Percentiles rank a stretch among this genome's conserved stretches.
phyloP scores from a whole-genome alignment of 2,329 filamentous ascomycete genomes.

The Pestalotiopsis sp. region DNA sequence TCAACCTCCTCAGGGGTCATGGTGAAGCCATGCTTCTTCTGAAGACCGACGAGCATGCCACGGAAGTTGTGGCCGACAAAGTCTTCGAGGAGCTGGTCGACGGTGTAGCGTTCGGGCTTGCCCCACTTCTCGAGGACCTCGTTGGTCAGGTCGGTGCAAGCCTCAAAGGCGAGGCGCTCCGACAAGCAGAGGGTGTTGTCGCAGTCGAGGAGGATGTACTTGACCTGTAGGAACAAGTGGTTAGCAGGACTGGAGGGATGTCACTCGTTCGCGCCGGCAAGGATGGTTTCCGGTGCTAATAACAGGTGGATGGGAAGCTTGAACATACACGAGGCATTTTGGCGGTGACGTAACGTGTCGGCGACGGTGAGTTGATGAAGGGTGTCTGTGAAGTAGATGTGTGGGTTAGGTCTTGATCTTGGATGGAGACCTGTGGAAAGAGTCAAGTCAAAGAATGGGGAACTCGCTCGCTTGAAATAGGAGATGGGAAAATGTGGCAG shows the following conservation, averaged over 20 bases:
- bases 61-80: slow-evolving; percentile 82
- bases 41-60: slow-evolving; percentile 71
- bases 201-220: slow-evolving; percentile 62
- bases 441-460: background rate
- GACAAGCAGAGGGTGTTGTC: slow-evolving; percentile 80
- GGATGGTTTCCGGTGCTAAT: background rate
- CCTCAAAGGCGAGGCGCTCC: slow-evolving; percentile 75
- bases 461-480: background rate
- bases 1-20: slow-evolving; percentile 65
- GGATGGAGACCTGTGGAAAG: background rate
- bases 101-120: slow-evolving; percentile 66
- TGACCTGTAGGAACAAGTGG: slow-evolving; percentile 46
- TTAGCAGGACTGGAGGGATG: background rate
- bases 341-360: slow-evolving; percentile 11
- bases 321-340: slow-evolving; percentile 37
- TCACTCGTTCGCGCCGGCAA: background rate
- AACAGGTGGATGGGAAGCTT: background rate
- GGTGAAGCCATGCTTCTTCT: slow-evolving; percentile 69
- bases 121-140: slow-evolving; percentile 67
- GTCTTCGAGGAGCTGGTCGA: slow-evolving; percentile 68
- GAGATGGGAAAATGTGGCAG: background rate
- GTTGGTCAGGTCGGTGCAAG: slow-evolving; percentile 75
- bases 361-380: background rate
- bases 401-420: background rate
- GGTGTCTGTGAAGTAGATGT: background rate